Evolutionary conservation across 2,329 filamentous ascomycete genomes (phyloP).

Genomic region (Penicillium sp.): DNA sequence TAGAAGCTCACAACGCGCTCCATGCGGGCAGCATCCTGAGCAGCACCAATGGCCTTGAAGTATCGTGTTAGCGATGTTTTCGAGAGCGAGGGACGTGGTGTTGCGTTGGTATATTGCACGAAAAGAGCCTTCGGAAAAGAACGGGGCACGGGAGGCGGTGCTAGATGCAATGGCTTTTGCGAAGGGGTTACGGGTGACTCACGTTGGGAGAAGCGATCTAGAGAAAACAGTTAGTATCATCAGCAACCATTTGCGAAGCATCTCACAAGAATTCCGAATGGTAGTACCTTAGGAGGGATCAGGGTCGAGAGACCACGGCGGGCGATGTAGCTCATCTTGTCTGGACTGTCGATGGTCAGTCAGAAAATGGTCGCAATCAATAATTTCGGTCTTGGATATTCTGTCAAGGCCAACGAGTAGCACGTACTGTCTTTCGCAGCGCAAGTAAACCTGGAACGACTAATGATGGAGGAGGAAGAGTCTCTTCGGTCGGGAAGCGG

Average conservation of each 20-base stretch:
- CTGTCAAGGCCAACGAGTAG: background rate
- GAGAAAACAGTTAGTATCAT: constrained; percentile 44
- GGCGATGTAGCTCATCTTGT: constrained; percentile 89
- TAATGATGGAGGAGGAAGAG: constrained; percentile 40
- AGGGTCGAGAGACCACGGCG: constrained; percentile 95
- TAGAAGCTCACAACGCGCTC: constrained; percentile 98
- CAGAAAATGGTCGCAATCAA: constrained; percentile 31
- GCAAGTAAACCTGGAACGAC: constrained; percentile 38
- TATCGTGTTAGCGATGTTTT: constrained; percentile 40
- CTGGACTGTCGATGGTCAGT: constrained; percentile 36
- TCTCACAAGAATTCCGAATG: constrained; percentile 15
- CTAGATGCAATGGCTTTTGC: constrained; percentile 12
- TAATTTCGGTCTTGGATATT: constrained; percentile 3
- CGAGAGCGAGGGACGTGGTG: constrained; percentile 7
- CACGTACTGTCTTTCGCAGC: constrained; percentile 39
- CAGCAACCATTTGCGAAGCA: constrained; percentile 20
- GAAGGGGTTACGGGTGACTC: constrained; percentile 28
- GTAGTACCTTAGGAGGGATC: constrained; percentile 93
- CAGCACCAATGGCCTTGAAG: constrained; percentile 83
- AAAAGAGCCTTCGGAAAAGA: constrained; percentile 32
- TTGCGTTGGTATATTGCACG: constrained; percentile 22
- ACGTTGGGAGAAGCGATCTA: constrained; percentile 47
- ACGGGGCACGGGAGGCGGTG: constrained; percentile 20
- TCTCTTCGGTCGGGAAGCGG: constrained; percentile 41
- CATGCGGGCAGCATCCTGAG: constrained; percentile 96